Base-by-base conservation (phyloP, 2,329 filamentous ascomycete species). In the Fusarium oxysporum region DNA sequence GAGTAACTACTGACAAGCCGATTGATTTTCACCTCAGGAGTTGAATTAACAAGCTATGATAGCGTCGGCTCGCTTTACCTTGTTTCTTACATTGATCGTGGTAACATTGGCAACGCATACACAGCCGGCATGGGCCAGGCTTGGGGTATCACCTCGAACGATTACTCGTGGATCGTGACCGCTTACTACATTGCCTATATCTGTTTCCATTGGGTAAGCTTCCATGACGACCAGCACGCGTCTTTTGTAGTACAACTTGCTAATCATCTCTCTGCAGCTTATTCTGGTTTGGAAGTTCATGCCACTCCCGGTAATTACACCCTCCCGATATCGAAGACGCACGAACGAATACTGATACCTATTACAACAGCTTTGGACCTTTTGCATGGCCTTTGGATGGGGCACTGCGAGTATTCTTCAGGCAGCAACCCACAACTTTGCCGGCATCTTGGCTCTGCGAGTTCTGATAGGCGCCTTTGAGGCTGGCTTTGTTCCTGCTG, bases 401-500 rank as follows among this genome's bases (percentile, higher is more conserved):
- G 51, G 51, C 32, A 14, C n/a, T 41, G 37, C 51, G 1, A 55
- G 51, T 43, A 55, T 55, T 9, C 10, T 55, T 9, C 51, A 55
- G 43, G 38, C 51, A 8, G 28, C 25, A 17, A 55, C 51, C 5
- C 23, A 19, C n/a, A 55, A 23, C 28, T 55, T 55, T 43, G 51
- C 51, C 7, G 38, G 51, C 8, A 55, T 55, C 11, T 54, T 70
- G 50, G 48, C 50, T 19, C 37, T 57, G 14, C 54, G 68, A 40
- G 35, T 70, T 9, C 61, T 70, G 30, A 66, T 86, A 5, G 85
- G 84, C 53, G 80, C 82, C 28, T 83, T 83, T 25, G 84, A 86
- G 72, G 83, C 85, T 19, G 84, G 81, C 3, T 86, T 84, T 43
- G 77, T 73, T 6, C 80, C 82, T 6, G 84, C 82, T 4, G 79